Conservation (phyloP, 2,329 filamentous ascomycete genomes). For the Passalora sequoiae region DNA sequence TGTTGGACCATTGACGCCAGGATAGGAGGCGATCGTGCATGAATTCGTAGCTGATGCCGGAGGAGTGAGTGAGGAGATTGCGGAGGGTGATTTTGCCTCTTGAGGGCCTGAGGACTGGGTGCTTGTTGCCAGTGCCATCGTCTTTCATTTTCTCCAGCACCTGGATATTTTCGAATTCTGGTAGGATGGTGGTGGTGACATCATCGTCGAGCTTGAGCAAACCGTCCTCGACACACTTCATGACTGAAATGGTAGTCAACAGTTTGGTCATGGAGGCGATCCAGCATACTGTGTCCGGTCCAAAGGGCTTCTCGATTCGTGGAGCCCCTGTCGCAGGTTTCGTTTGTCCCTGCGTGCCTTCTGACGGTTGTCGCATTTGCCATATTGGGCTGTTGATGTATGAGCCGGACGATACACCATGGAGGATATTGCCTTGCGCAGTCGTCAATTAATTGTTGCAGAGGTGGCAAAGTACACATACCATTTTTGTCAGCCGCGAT, state of each 20-base stretch:
- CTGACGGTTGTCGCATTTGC: slow-evolving; percentile 1
- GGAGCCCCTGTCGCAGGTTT: neutral
- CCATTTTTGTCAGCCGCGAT: slow-evolving; percentile 10
- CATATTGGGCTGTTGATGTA: slow-evolving; percentile 8
- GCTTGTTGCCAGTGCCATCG: slow-evolving; percentile 30
- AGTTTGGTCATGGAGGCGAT: slow-evolving; percentile 40
- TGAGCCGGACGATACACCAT: slow-evolving; percentile 2
- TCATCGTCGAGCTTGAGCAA: slow-evolving; percentile 45
- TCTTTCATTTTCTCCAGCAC: slow-evolving; percentile 45
- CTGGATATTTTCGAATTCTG: slow-evolving; percentile 45
- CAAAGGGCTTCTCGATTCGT: neutral
- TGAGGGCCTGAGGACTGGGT: slow-evolving; percentile 26
- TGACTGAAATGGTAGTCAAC: slow-evolving; percentile 46
- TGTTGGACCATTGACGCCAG: slow-evolving; percentile 1
- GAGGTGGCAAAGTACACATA: neutral
- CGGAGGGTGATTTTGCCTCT: slow-evolving; percentile 44
- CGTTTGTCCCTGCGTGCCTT: neutral
- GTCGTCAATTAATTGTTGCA: neutral
- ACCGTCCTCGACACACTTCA: slow-evolving; percentile 52
- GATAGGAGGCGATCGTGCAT: slow-evolving; percentile 13
- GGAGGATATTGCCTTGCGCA: slow-evolving; percentile 4
- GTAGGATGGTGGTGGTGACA: slow-evolving; percentile 38
- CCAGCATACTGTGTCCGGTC: slow-evolving; percentile 7
- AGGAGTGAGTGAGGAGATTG: slow-evolving; percentile 46
- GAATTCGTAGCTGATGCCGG: slow-evolving; percentile 47